phyloP scores from a whole-genome alignment of 169 alveolate species.

The Cryptosporidium parvum region DNA sequence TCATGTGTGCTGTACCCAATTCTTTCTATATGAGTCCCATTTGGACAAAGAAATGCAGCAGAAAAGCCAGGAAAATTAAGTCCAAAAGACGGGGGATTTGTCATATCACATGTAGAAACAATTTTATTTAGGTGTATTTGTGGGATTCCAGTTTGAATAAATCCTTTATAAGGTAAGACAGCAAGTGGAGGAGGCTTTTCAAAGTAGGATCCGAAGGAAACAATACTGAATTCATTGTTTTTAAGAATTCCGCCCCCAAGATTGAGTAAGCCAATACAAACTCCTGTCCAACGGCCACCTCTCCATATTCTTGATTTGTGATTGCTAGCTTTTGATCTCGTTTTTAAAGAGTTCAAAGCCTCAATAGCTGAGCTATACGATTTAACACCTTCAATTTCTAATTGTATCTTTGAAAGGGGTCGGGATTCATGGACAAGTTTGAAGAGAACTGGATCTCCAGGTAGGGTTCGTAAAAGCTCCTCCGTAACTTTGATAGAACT shows the following conservation, averaged over 20 bases:
- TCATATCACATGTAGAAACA: conserved; percentile 62
- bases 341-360: conserved; percentile 30
- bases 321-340: background rate
- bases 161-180: conserved; percentile 34
- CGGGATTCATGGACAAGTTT: conserved; percentile 65
- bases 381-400: conserved; percentile 27
- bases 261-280: conserved; percentile 60
- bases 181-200: conserved; percentile 69
- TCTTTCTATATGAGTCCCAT: conserved; percentile 69
- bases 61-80: conserved; percentile 61
- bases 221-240: conserved; percentile 50
- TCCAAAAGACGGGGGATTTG: conserved; percentile 41
- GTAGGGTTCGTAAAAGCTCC: conserved; percentile 47
- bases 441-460: conserved; percentile 58
- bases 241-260: conserved; percentile 50
- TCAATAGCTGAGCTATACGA: conserved; percentile 53
- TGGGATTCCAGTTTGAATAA: conserved; percentile 65
- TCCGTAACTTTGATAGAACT: conserved; percentile 38
- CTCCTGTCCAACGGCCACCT: conserved; percentile 71
- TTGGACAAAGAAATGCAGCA: conserved; percentile 70
- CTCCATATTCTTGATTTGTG: conserved; percentile 52
- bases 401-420: conserved; percentile 32
- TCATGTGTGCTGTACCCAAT: conserved; percentile 65
- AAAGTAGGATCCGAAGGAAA: conserved; percentile 59
- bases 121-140: conserved; percentile 44